A percentile compares a stretch with the other conserved stretches of the same genome.
Conservation (phyloP, 2,329 filamentous ascomycete genomes). For the Cylindrodendrum hubeiense region DNA sequence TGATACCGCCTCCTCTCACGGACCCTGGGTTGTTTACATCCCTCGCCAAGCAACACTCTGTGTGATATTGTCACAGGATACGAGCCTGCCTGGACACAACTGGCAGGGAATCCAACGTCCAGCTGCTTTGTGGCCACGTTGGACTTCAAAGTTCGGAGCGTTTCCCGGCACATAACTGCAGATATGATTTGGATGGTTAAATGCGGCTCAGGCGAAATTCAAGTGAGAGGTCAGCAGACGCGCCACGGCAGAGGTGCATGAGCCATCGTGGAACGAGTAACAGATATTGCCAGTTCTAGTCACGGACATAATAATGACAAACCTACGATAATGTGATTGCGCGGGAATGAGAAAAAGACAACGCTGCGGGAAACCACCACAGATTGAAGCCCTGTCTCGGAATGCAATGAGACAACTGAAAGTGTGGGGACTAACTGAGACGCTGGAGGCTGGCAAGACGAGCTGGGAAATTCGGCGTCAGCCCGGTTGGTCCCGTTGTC, state of each 20-base stretch:
- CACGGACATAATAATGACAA: neutral
- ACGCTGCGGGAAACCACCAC: neutral
- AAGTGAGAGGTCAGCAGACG: neutral
- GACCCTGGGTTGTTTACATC: neutral
- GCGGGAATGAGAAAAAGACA: slow-evolving; percentile 1
- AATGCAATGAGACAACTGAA: neutral
- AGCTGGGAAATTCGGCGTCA: slow-evolving; percentile 5
- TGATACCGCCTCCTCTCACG: slow-evolving; percentile 8
- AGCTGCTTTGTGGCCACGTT: neutral
- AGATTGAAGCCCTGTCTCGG: slow-evolving; percentile 9
- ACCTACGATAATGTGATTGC: neutral
- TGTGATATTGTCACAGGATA: neutral
- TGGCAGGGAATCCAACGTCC: neutral
- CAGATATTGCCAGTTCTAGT: neutral
- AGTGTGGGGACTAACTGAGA: slow-evolving; percentile 25
- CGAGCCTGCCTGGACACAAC: neutral
- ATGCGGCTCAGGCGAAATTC: neutral
- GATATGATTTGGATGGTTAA: neutral
- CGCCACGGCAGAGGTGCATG: slow-evolving; percentile 7
- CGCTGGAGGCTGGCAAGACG: slow-evolving; percentile 18
- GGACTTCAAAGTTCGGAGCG: neutral
- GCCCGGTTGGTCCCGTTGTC: neutral
- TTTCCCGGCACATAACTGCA: neutral
- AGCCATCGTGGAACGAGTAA: neutral
- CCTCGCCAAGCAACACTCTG: slow-evolving; percentile 23